Percentiles rank a stretch among this genome's conserved stretches.
phyloP scores from a whole-genome alignment of 1,284 basidiomycete species.

The Fomitiporia mediterranea region DNA sequence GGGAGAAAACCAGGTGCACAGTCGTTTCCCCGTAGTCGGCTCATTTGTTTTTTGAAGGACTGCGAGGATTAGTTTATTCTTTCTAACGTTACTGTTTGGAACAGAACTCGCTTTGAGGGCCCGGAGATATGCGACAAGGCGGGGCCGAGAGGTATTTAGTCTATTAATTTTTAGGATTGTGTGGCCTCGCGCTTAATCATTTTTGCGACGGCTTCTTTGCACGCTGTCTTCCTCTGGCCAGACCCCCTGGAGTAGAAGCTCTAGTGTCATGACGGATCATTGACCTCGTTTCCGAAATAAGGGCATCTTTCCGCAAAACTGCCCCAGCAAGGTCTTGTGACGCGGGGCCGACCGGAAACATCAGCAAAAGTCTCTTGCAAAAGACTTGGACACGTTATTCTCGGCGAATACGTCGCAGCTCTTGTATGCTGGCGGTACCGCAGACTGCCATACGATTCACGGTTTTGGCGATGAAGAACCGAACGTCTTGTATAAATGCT shows the following conservation, averaged over 20 bases:
- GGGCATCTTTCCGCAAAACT: neutral
- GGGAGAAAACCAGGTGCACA: too few species aligned
- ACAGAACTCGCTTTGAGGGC: too few species aligned
- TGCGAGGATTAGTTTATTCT: too few species aligned
- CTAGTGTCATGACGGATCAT: neutral
- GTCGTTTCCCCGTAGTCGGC: too few species aligned
- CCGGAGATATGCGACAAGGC: too few species aligned
- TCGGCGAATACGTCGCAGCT: constrained; percentile 7
- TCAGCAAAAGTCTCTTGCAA: neutral
- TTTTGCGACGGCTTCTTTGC: too few species aligned
- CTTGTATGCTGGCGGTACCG: neutral
- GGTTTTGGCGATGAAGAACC: constrained; percentile 4
- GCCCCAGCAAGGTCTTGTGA: neutral
- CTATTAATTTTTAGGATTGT: too few species aligned
- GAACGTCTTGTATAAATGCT: neutral
- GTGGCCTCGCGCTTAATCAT: too few species aligned
- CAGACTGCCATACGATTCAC: neutral
- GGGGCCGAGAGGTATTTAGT: too few species aligned
- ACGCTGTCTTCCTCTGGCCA: neutral
- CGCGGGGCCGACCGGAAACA: neutral
- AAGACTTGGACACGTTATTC: neutral
- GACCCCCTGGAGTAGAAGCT: neutral
- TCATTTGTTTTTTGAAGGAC: too few species aligned
- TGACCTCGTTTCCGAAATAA: neutral
- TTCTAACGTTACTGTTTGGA: too few species aligned